phyloP scores from a whole-genome alignment of 2,329 filamentous ascomycete species.

The Arthrobotrys megalospora region DNA sequence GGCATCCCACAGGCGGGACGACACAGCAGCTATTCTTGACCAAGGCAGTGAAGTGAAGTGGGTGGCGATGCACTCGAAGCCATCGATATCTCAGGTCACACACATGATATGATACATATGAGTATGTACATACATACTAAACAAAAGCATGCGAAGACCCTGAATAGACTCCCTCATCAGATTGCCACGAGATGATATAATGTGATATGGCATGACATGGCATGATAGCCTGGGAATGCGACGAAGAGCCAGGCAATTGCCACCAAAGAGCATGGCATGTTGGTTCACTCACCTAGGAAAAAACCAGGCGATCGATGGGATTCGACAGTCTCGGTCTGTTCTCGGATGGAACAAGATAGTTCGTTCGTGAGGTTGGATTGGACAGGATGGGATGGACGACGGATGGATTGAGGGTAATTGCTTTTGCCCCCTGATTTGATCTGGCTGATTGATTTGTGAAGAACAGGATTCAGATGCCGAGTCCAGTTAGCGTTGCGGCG shows the following conservation, averaged over 20 bases:
- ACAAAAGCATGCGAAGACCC: conserved; percentile 5
- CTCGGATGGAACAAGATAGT: conserved; percentile 11
- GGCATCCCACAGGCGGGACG: conserved; percentile 8
- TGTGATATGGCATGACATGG: too few relatives aligned
- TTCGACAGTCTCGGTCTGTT: conserved; percentile 1
- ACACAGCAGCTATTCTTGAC: neutral
- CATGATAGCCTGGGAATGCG: neutral
- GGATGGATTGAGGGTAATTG: conserved; percentile 35
- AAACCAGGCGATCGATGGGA: conserved; percentile 11
- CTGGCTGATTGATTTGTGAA: neutral
- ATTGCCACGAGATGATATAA: neutral
- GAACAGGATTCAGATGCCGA: too few relatives aligned
- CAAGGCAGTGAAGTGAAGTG: neutral
- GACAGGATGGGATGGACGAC: neutral
- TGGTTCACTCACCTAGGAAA: conserved; percentile 27
- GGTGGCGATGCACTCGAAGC: conserved; percentile 5
- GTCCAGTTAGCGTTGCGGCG: neutral
- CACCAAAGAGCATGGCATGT: conserved; percentile 3
- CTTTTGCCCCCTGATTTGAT: conserved; percentile 42
- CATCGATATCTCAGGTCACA: conserved; percentile 6
- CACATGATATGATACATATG: conserved; percentile 4
- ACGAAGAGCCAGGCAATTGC: neutral
- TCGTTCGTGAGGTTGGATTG: conserved; percentile 1
- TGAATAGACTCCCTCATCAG: neutral
- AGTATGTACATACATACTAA: too few relatives aligned